These are phyloP conservation scores for Allium fistulosum DNA, from an alignment of 106 monocot species.

Conservation along the genomic window DNA sequence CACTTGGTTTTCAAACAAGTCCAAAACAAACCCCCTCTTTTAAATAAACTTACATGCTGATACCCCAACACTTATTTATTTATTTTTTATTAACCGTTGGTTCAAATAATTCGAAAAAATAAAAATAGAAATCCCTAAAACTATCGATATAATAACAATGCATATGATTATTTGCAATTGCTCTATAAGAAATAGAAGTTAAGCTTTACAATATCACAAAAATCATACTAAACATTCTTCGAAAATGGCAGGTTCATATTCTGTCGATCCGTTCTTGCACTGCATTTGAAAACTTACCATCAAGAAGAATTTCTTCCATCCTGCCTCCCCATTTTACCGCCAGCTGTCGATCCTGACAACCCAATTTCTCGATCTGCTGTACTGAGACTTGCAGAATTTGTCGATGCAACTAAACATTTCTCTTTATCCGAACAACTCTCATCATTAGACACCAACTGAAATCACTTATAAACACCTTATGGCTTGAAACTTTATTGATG, in stretches of 20 bases:
- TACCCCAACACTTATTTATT: no score
- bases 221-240: background rate
- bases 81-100: no score
- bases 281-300: slow-evolving; percentile 25
- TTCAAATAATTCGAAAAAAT: no score
- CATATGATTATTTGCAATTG: background rate
- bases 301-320: slow-evolving; percentile 47
- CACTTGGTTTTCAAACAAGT: background rate
- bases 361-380: slow-evolving; percentile 37
- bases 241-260: slow-evolving; percentile 64
- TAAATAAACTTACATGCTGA: no score
- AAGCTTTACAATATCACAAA: no score
- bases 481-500: no score
- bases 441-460: no score
- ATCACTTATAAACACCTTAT: no score
- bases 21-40: no score
- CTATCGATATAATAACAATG: background rate
- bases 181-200: background rate
- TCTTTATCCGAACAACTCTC: slow-evolving; percentile 9
- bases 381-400: slow-evolving; percentile 43
- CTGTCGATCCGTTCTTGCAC: slow-evolving; percentile 52
- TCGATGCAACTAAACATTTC: slow-evolving; percentile 39
- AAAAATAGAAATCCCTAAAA: background rate
- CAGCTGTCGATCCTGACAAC: slow-evolving; percentile 36
- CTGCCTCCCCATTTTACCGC: slow-evolving; percentile 67